A percentile compares a stretch with the other conserved stretches of the same genome.
phyloP scores from a whole-genome alignment of 345 rosid genomes.

The Diplotaxis tenuifolia region DNA sequence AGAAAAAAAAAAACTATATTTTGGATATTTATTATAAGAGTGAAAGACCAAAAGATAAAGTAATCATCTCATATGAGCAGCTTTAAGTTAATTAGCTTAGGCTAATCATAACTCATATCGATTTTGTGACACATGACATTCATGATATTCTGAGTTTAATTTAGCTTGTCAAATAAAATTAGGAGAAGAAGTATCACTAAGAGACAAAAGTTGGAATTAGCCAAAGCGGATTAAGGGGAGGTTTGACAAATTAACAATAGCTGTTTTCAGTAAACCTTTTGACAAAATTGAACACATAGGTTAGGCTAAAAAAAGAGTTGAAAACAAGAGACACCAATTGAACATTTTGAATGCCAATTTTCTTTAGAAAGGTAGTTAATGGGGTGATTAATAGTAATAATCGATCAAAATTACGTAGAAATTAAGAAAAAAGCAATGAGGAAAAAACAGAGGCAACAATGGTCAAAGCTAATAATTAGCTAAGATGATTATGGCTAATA shows the following conservation, averaged over 20 bases:
- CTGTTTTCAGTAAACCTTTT: constrained; percentile 18
- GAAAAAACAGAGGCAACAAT: constrained; percentile 26
- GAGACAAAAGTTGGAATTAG: constrained; percentile 5
- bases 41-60: not conserved
- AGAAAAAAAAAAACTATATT: constrained; percentile 1
- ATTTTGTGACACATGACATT: not conserved
- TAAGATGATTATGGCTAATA: constrained; percentile 22
- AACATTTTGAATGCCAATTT: constrained; percentile 26
- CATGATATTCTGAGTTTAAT: not conserved
- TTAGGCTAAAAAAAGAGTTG: constrained; percentile 23
- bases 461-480: constrained; percentile 36
- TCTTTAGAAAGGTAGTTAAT: not conserved
- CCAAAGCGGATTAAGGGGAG: constrained; percentile 24
- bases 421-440: not conserved
- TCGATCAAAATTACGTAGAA: not conserved
- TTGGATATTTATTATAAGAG: constrained; percentile 8
- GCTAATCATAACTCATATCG: not conserved
- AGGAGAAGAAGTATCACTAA: not conserved
- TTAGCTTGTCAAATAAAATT: not conserved
- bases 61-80: not conserved
- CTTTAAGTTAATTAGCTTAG: not conserved
- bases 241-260: constrained; percentile 12
- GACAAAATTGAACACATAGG: constrained; percentile 27
- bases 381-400: not conserved
- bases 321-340: constrained; percentile 6